Evolutionary conservation across 371 early-diverging fungal species (phyloP).

Genomic region (Capniomyces stellatus): DNA sequence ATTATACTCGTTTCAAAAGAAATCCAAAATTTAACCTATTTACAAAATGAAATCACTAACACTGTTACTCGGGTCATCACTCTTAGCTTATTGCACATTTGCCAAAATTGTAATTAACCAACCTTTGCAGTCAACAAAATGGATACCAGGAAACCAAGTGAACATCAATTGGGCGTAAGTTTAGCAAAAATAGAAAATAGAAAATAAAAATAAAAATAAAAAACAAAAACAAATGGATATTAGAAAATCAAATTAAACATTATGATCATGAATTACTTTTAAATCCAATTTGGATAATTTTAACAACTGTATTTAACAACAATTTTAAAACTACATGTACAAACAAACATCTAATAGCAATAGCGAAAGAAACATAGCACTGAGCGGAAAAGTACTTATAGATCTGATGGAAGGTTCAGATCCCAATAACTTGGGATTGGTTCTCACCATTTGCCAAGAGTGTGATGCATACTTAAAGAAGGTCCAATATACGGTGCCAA

Average conservation of each 20-base stretch:
- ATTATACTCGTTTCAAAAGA: too few species aligned
- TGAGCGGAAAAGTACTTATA: conserved; percentile 13
- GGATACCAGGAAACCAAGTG: neutral
- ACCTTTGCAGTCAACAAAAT: neutral
- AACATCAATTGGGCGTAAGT: neutral
- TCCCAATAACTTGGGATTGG: conserved; percentile 11
- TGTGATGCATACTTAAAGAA: conserved; percentile 8
- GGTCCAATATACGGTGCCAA: conserved; percentile 10
- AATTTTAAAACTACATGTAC: too few species aligned
- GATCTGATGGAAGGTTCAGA: conserved; percentile 21
- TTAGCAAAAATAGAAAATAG: too few species aligned
- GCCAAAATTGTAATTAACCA: neutral
- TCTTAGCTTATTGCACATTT: too few species aligned
- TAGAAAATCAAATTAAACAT: too few species aligned
- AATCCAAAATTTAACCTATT: too few species aligned
- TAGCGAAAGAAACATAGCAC: conserved; percentile 10
- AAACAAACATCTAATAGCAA: too few species aligned
- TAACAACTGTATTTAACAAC: conserved; percentile 4
- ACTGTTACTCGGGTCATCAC: too few species aligned
- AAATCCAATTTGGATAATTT: neutral
- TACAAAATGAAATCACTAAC: too few species aligned
- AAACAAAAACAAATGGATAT: too few species aligned
- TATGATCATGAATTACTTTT: neutral
- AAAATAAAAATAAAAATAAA: too few species aligned
- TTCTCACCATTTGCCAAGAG: conserved; percentile 7